Percentiles rank a stretch among this genome's conserved stretches.
Conservation (phyloP, 768 basidiomycete species). For the Rhodosporidiobolus odoratus region DNA sequence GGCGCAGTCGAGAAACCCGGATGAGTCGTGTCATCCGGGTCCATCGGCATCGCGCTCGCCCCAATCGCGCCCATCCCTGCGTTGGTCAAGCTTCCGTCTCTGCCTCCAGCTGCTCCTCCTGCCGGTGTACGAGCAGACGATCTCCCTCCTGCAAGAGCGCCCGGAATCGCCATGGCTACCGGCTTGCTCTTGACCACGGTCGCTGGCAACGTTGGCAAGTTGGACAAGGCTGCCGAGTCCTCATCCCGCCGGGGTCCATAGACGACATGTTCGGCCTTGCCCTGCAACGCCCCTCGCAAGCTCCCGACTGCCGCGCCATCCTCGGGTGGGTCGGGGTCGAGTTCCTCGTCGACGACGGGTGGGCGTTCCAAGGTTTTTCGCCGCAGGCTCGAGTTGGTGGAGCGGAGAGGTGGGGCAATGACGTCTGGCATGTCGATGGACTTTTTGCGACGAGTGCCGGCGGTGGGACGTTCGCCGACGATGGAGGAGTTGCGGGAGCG, state of each 20-base stretch:
- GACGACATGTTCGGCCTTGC: slow-evolving; percentile 39
- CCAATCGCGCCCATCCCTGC: slow-evolving; percentile 18
- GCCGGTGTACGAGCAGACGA: neutral
- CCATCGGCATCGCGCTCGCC: slow-evolving; percentile 16
- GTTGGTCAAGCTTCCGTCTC: slow-evolving; percentile 9
- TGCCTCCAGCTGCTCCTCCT: neutral
- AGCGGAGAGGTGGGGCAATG: neutral
- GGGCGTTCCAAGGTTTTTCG: slow-evolving; percentile 11
- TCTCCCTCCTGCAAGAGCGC: neutral
- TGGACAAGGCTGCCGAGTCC: no score
- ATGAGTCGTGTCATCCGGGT: slow-evolving; percentile 37
- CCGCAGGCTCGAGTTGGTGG: neutral
- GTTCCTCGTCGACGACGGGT: slow-evolving; percentile 27
- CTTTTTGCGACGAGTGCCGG: neutral
- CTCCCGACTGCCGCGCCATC: slow-evolving; percentile 13
- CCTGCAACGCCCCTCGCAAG: slow-evolving; percentile 36
- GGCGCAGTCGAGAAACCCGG: slow-evolving; percentile 18
- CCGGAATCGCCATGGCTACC: slow-evolving; percentile 19
- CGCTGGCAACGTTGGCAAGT: no score
- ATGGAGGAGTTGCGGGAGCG: neutral
- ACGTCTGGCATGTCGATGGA: slow-evolving; percentile 24
- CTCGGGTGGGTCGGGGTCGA: slow-evolving; percentile 7
- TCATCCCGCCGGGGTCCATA: slow-evolving; percentile 34
- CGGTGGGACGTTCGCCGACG: neutral
- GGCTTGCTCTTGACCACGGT: slow-evolving; percentile 17